These are phyloP conservation scores for Fagopyrum tataricum DNA, from an alignment of 148 eudicot genomes.

Conservation along the genomic window DNA sequence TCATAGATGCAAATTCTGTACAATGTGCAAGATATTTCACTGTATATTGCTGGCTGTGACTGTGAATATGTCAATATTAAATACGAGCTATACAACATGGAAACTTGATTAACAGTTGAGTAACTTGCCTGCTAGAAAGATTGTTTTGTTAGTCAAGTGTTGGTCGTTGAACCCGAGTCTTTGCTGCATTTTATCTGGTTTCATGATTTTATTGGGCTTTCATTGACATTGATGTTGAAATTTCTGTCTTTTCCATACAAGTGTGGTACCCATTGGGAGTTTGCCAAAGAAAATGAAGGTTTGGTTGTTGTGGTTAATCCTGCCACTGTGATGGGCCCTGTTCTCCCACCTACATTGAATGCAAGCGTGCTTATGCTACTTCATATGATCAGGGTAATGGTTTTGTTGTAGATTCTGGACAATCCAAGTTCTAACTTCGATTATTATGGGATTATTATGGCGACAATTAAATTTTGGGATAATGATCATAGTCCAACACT, in stretches of 20 bases:
- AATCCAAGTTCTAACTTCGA: background rate
- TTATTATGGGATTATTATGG: too few relatives aligned
- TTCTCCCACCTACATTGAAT: constrained; percentile 66
- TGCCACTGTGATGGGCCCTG: constrained; percentile 83
- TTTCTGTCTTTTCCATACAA: background rate
- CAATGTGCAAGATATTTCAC: background rate
- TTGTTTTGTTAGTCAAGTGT: background rate
- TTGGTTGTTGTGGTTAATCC: constrained; percentile 89
- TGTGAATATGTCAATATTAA: too few relatives aligned
- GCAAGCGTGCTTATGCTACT: constrained; percentile 82
- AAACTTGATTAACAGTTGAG: background rate
- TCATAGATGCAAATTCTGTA: background rate
- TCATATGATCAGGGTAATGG: constrained; percentile 68
- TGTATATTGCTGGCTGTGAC: too few relatives aligned
- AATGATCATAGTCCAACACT: background rate
- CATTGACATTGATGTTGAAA: background rate
- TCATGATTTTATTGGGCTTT: background rate
- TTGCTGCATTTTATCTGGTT: background rate
- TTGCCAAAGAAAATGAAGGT: constrained; percentile 49
- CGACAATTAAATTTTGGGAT: background rate
- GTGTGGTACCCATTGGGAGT: constrained; percentile 58
- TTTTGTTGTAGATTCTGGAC: background rate
- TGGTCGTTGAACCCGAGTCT: background rate
- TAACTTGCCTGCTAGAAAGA: background rate
- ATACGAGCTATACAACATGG: too few relatives aligned